Evolutionary conservation across 2,329 filamentous ascomycete species (phyloP).

Genomic region (Pseudocercospora fijiensis): DNA sequence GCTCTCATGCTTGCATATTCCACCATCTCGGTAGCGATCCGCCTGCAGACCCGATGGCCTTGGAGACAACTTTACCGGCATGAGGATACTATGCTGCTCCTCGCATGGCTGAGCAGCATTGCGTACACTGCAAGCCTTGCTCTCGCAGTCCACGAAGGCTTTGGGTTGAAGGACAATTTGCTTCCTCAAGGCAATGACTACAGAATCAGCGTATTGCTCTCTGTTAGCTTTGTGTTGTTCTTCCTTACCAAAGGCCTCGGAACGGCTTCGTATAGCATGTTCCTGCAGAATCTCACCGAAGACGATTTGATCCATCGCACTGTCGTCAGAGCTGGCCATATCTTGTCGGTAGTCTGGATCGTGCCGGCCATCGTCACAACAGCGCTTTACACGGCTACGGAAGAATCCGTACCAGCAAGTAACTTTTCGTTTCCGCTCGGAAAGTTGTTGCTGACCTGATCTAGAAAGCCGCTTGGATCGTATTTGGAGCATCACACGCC

Average conservation of each 20-base stretch:
- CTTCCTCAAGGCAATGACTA: neutral
- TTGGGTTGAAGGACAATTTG: neutral
- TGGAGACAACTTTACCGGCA: neutral
- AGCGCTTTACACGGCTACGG: neutral
- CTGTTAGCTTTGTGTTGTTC: slow-evolving; percentile 6
- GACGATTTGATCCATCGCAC: neutral
- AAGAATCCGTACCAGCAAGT: neutral
- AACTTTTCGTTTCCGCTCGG: neutral
- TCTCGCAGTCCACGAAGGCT: neutral
- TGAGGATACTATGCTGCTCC: neutral
- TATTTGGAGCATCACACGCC: slow-evolving; percentile 1
- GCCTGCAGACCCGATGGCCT: slow-evolving; percentile 9
- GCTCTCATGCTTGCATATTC: slow-evolving; percentile 7
- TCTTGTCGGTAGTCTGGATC: neutral
- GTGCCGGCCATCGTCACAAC: slow-evolving; percentile 4
- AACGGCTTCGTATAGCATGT: slow-evolving; percentile 6
- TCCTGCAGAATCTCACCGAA: slow-evolving; percentile 5
- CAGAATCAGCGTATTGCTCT: neutral
- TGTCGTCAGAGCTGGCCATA: neutral
- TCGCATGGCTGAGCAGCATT: neutral
- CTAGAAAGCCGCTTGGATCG: slow-evolving; percentile 3
- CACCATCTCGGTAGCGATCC: slow-evolving; percentile 6
- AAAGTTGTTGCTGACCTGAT: neutral
- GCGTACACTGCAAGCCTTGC: slow-evolving; percentile 4
- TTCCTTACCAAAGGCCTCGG: slow-evolving; percentile 5